Evolutionary conservation across 192 early-diverging fungal species (phyloP).

Genomic region (Backusella sp.): DNA sequence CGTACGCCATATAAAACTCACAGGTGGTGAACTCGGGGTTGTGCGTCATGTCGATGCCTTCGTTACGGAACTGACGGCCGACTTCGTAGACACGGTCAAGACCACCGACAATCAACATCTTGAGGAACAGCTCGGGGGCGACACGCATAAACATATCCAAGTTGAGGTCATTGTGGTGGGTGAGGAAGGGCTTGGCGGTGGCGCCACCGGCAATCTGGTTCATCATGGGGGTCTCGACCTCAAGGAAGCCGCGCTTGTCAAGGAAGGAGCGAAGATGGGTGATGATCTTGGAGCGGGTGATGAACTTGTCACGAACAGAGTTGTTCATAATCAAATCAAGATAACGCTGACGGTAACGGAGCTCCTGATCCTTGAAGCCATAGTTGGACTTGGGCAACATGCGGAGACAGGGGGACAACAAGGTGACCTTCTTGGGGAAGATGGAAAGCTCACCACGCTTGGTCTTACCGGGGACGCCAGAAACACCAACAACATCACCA

Average conservation of each 20-base stretch:
- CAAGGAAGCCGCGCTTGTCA: constrained; percentile 93
- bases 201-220: constrained; percentile 98
- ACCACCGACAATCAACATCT: constrained; percentile 98
- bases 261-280: constrained; percentile 95
- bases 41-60: constrained; percentile 97
- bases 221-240: constrained; percentile 99
- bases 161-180: constrained; percentile 99
- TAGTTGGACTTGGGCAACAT: constrained; percentile 95
- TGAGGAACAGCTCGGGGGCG: constrained; percentile 96
- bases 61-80: constrained; percentile 99
- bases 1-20: constrained; percentile 99
- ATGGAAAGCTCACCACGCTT: constrained; percentile 96
- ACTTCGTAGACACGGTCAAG: constrained; percentile 99
- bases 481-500: constrained; percentile 96
- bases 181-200: constrained; percentile 99
- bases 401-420: constrained; percentile 93
- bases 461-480: constrained; percentile 87
- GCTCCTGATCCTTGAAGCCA: constrained; percentile 97
- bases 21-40: constrained; percentile 99
- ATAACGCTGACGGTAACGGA: constrained; percentile 96
- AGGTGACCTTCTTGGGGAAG: constrained; percentile 81
- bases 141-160: constrained; percentile 98
- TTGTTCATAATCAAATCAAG: constrained; percentile 99
- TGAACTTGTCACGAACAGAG: constrained; percentile 92
- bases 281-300: constrained; percentile 89